Base-by-base conservation (phyloP, 1,139 yeast species). In the Zygoascus meyerae region DNA sequence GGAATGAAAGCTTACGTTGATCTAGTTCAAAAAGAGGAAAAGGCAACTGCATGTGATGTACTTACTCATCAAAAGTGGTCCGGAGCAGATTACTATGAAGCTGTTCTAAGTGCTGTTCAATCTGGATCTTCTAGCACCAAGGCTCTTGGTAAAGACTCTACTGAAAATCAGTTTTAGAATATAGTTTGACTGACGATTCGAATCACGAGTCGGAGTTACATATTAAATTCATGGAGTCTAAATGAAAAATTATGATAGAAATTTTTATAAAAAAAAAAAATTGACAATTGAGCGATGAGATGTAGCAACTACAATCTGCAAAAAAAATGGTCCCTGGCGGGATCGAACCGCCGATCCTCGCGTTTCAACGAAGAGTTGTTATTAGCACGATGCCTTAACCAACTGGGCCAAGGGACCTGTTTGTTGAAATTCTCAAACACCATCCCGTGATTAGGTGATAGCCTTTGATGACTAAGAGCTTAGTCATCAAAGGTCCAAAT, bases 61-160 rank as follows among this genome's bases (percentile, higher is more conserved):
- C 63, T 77, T 52, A 77, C 79, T 6, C 82, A 77, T 55, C 82
- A 77, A 58, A 74, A 71, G 53, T 77, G 82, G 82, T 74, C 79
- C 4, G 82, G 82, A 7, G 79, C 79, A 12, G 73, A 74, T 54
- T 75, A 75, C 55, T 63, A 71, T 35, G 81, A 77, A 54, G 66
- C 72, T 12, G 62, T 77, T 32, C 64, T 75, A 49, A 65, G 66
- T 34, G 63, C 71, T 14, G 72, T 74, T 8, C 70, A 71, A 48
- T 68, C 73, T 42, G 78, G 79, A 2, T 69, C 75, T 10, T 65
- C 73, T 10, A 64, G 72, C 21, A 73, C 78, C 5, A 69, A 74
- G 40, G 67, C 74, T 7, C 63, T 67, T 2, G 79, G 80, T 9
- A 65, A 67, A 17, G 77, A 67, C 38, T 73, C 74, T 34, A 76